These are phyloP conservation scores for Lactifluus pinguis DNA, from an alignment of 768 basidiomycete genomes.

Conservation along the genomic window DNA sequence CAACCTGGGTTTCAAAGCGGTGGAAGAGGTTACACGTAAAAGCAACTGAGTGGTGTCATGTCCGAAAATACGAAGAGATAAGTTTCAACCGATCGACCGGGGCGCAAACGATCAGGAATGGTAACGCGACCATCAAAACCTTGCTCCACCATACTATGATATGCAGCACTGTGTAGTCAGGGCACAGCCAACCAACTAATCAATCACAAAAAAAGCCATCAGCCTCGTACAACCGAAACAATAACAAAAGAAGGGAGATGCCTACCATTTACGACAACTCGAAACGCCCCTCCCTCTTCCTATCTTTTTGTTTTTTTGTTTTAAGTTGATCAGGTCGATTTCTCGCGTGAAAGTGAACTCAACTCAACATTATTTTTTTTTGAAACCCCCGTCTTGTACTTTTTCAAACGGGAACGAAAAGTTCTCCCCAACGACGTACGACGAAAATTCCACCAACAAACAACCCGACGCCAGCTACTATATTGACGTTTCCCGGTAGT, in stretches of 20 bases:
- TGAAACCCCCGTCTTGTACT: too few species aligned
- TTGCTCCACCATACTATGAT: not conserved
- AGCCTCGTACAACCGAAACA: not conserved
- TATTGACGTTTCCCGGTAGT: constrained; percentile 61
- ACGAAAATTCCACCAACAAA: constrained; percentile 64
- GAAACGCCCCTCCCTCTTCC: too few species aligned
- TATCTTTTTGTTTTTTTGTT: too few species aligned
- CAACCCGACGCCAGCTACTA: constrained; percentile 53
- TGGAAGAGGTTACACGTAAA: not conserved
- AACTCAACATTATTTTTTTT: too few species aligned
- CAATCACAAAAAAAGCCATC: not conserved
- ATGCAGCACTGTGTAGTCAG: not conserved
- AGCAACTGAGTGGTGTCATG: not conserved
- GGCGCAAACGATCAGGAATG: not conserved
- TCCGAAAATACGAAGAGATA: not conserved
- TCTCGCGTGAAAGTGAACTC: too few species aligned
- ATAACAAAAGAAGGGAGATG: not conserved
- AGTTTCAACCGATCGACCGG: too few species aligned
- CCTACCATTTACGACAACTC: not conserved
- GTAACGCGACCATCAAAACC: not conserved
- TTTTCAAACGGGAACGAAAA: constrained; percentile 57
- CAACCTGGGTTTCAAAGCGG: not conserved
- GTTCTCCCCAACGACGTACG: constrained; percentile 69
- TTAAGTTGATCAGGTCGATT: too few species aligned
- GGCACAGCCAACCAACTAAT: not conserved